Percentiles rank a stretch among this genome's conserved stretches.
Evolutionary conservation across 441 rosid species (phyloP).

Genomic region (Euphorbia neoarborescens): DNA sequence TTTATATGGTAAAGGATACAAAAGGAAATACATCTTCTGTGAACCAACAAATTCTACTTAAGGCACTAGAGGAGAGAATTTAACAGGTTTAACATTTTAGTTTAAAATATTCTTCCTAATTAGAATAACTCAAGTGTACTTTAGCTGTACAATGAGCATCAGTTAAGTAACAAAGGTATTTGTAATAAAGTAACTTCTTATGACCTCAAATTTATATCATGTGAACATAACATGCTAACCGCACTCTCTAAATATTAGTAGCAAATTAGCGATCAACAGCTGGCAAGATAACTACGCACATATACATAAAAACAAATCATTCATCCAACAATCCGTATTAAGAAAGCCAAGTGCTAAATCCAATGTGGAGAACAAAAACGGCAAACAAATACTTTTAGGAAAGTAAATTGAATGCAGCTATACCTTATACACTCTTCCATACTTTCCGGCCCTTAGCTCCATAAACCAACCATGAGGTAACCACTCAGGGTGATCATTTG

Average conservation of each 20-base stretch:
- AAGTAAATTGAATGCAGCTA: neutral
- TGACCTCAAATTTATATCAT: conserved; percentile 2
- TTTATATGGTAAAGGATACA: neutral
- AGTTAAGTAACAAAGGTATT: neutral
- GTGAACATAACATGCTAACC: conserved; percentile 1
- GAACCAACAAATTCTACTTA: neutral
- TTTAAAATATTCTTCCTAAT: neutral
- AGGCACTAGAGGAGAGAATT: neutral
- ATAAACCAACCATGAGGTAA: conserved; percentile 36
- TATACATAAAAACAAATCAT: neutral
- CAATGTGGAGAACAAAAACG: neutral
- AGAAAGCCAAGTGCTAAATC: neutral
- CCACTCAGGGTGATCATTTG: conserved; percentile 32
- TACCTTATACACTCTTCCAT: conserved; percentile 37
- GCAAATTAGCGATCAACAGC: conserved; percentile 8
- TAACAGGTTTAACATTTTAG: neutral
- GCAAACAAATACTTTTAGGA: conserved; percentile 13
- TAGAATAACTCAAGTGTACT: neutral
- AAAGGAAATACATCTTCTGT: neutral
- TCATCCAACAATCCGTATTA: neutral
- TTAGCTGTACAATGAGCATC: neutral
- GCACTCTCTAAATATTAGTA: neutral
- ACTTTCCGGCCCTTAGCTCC: conserved; percentile 23
- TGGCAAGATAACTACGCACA: neutral
- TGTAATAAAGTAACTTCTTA: neutral